Evolutionary conservation across 371 early-diverging fungal genomes (phyloP).

Genomic region (Batrachochytrium dendrobatidis): DNA sequence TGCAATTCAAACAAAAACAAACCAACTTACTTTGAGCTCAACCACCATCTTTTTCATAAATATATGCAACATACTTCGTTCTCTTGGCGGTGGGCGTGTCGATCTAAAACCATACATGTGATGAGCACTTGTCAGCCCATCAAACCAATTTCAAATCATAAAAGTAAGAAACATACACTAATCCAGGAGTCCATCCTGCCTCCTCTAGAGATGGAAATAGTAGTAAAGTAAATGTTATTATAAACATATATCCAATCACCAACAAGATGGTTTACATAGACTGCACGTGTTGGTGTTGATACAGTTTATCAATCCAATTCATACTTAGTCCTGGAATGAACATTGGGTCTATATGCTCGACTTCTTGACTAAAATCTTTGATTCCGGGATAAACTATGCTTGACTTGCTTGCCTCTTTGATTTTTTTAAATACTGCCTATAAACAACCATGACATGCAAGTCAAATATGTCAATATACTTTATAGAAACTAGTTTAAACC

Average conservation of each 20-base stretch:
- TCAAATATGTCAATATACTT: background rate
- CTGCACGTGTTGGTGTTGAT: background rate
- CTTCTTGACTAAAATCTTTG: constrained; percentile 53
- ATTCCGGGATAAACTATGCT: constrained; percentile 77
- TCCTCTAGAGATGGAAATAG: constrained; percentile 45
- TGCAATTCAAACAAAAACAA: constrained; percentile 28
- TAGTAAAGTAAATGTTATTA: too few species aligned
- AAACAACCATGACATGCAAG: background rate
- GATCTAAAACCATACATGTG: constrained; percentile 5
- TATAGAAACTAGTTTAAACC: background rate
- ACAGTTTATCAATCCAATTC: constrained; percentile 11
- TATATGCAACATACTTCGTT: constrained; percentile 30
- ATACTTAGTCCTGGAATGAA: constrained; percentile 51
- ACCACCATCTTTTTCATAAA: constrained; percentile 31
- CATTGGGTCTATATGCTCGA: constrained; percentile 21
- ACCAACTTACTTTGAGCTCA: constrained; percentile 29
- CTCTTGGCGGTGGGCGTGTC: constrained; percentile 11
- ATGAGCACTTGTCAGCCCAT: background rate
- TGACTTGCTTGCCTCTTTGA: constrained; percentile 60
- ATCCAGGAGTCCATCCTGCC: constrained; percentile 87
- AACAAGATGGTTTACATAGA: too few species aligned
- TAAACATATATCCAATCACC: too few species aligned
- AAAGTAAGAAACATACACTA: constrained; percentile 39
- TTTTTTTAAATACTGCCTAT: constrained; percentile 75
- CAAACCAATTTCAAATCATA: constrained; percentile 6